phyloP scores from a whole-genome alignment of 345 rosid species.

The Cardamine resedifolia region DNA sequence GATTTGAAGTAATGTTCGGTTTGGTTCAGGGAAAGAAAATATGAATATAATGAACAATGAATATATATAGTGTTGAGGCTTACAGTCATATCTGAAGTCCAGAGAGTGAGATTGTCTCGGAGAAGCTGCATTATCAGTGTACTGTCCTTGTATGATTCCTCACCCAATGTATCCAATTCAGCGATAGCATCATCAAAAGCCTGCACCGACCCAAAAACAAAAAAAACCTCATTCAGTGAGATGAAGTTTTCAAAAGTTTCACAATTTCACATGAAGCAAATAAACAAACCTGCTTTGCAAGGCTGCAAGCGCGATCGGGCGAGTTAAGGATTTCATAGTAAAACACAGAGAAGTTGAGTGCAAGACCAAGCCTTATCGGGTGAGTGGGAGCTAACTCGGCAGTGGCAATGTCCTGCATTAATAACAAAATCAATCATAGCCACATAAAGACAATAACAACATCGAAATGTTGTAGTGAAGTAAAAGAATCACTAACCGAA shows the following conservation, averaged over 20 bases:
- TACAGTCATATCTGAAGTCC: conserved; percentile 62
- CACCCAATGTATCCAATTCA: conserved; percentile 67
- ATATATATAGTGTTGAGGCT: neutral
- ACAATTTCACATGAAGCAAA: neutral
- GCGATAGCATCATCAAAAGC: conserved; percentile 81
- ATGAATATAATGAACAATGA: neutral
- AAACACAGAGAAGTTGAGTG: conserved; percentile 98
- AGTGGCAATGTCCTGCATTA: conserved; percentile 78
- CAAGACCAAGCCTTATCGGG: conserved; percentile 97
- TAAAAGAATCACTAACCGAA: conserved; percentile 49
- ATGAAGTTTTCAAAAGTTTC: neutral
- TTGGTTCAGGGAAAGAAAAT: too few species aligned
- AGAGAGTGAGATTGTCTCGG: conserved; percentile 71
- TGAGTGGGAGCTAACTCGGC: conserved; percentile 93
- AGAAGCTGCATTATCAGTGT: conserved; percentile 79
- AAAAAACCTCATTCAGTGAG: neutral
- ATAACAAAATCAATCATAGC: neutral
- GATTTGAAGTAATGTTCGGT: neutral
- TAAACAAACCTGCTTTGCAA: conserved; percentile 78
- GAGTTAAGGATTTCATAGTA: conserved; percentile 98
- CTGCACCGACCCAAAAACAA: neutral
- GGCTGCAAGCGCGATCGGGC: conserved; percentile 95
- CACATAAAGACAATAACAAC: neutral
- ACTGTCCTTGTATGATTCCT: conserved; percentile 82
- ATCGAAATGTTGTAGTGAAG: neutral